Base-by-base conservation (phyloP, 225 moss, liverwort and hornwort species). In the Bryoerythrophyllum caledonicum region DNA sequence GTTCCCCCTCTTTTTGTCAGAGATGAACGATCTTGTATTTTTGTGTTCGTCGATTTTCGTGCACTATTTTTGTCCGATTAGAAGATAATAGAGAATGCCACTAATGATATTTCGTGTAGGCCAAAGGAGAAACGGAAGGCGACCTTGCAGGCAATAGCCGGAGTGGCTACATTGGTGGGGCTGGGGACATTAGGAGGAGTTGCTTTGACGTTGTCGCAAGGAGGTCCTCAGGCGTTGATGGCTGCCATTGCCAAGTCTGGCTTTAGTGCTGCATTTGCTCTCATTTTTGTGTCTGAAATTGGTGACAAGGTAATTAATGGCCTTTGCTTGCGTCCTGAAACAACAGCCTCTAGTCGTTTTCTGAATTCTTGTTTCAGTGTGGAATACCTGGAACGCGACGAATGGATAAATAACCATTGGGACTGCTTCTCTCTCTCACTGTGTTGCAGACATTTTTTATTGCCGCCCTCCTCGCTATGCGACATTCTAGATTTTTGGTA, bases 401-500 rank as follows among this genome's bases (percentile, higher is more conserved):
- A 32, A 59, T 46, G 49, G 51, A 68, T 32, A 48, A 11, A 0
- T 2, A 60, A 11, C 1, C 6, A 48, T 67, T 67, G 34, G 52
- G 23, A 32, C 35, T 49, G 60, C 30, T 60, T 34, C 24, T 49
- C 24, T 59, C 46, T 46, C 17, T 17, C 16, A 17, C 17, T 48
- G 38, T 38, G 46, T 48, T 53, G 63, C 91, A 91, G 94, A 96
- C 96, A 8, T 96, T 96, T 81, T 99, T 99, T 23, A 99, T 99
- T 56, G 99, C 99, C 35, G 99, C 99, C 21, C 88, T 99, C 20
- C 81, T 99, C 41, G 99, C 99, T 48, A 99, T 99, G 99, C 95
- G 76, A 60, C 76, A 95, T 78, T 91, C 90, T 78, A 95, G 82
- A 70, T 70, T 91, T 79, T 83, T 90, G 91, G 90, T 93, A 89